Evolutionary conservation across 306 rosid genomes (phyloP), one percentile per base, ranked within the genome.

Genomic region (Trifolium pratense): DNA sequence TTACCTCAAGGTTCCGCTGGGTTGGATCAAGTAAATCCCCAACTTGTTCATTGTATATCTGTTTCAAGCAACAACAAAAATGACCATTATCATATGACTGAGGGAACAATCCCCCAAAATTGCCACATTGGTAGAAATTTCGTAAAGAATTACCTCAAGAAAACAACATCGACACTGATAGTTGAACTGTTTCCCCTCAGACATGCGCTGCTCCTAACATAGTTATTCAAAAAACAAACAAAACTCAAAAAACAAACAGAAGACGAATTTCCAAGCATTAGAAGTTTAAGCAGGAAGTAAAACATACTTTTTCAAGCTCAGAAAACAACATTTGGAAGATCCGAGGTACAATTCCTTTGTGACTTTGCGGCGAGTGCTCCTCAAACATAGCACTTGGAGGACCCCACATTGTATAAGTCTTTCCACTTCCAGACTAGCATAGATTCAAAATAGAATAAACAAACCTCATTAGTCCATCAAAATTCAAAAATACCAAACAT

Each of bases 341-440:
- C 71, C 97, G 87, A 75, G 99, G 99, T 73, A 86, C 99, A 79
- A 94, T 79, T 73, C 99, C 99, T 81, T 82, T 91, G 83, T 77
- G 82, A 80, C 91, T 84, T 21, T 34, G 71, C 32, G 81, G 79
- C 56, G 90, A 88, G n/a, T 84, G 84, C 61, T 85, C 95, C 84
- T 91, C 99, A 77, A 91, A 87, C 93, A 91, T 90, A 31, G 99
- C 96, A 14, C 97, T 94, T 3, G 91, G 96, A 0, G 93, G 97
- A 86, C 99, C 99, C 99, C 99, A 94, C 86, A 94, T 88, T 36
- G 99, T 91, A 86, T 83, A 94, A 56, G 99, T 91, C 87, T 91
- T 94, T 58, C 99, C 99, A 51, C 91, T 89, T 77, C 97, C 99
- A 66, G 96, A 83, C 99, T 94, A 43, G 26, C 34, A 48, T 49